phyloP scores from a whole-genome alignment of 148 eudicot species.

The Amaranthus cruentus region DNA sequence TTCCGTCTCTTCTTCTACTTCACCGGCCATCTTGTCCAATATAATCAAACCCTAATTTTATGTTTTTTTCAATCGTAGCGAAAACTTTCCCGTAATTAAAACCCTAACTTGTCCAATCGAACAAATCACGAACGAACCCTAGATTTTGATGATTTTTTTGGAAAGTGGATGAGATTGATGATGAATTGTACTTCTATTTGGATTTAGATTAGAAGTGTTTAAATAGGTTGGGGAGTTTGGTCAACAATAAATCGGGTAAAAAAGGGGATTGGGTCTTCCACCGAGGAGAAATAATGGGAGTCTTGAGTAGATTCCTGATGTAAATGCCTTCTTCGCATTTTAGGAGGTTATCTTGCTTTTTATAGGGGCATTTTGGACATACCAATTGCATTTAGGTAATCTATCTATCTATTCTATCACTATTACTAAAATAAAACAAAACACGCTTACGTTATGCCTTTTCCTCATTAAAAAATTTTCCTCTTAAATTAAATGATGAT shows the following conservation, averaged over 20 bases:
- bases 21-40: conserved; percentile 9
- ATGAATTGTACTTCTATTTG: no score
- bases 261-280: background rate
- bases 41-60: conserved; percentile 20
- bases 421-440: no score
- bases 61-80: background rate
- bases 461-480: no score
- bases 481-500: no score
- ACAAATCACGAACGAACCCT: background rate
- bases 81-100: background rate
- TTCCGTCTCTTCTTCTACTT: conserved; percentile 49
- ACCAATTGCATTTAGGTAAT: no score
- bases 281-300: conserved; percentile 4
- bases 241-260: background rate
- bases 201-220: background rate
- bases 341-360: no score
- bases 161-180: background rate
- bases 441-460: no score
- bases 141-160: background rate
- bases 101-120: background rate
- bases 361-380: no score
- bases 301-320: conserved; percentile 18
- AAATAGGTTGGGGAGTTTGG: background rate
- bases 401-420: no score
- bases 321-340: no score